Conservation (phyloP, 2,329 filamentous ascomycete genomes). For the Pseudocercospora ulei region DNA sequence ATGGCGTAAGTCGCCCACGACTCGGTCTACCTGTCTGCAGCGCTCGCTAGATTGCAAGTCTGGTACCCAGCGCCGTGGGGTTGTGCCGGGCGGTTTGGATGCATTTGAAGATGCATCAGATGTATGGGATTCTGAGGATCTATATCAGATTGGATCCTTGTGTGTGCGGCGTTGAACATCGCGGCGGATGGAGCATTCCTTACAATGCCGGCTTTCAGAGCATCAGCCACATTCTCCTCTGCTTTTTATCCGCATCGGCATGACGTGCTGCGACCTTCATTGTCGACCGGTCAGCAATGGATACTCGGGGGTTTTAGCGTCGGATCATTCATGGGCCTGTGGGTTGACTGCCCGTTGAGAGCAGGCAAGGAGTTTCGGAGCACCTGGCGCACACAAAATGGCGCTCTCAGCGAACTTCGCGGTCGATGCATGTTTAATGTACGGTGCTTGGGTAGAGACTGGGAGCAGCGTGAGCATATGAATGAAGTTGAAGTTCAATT, state of each 20-base stretch:
- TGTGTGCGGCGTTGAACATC: slow-evolving; percentile 19
- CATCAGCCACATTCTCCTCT: slow-evolving; percentile 4
- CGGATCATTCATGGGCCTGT: slow-evolving; percentile 8
- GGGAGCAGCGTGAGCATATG: slow-evolving; percentile 20
- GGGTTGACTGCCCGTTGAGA: slow-evolving; percentile 9
- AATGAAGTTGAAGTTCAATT: slow-evolving; percentile 5
- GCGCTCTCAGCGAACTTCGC: slow-evolving; percentile 7
- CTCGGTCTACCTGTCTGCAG: slow-evolving; percentile 11
- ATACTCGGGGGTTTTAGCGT: slow-evolving; percentile 11
- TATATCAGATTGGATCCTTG: slow-evolving; percentile 11
- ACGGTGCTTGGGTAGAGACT: slow-evolving; percentile 13
- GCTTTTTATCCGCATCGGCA: slow-evolving; percentile 11
- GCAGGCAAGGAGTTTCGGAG: slow-evolving; percentile 11
- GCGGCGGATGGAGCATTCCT: slow-evolving; percentile 14
- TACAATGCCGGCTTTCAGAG: slow-evolving; percentile 5
- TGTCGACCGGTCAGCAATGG: slow-evolving; percentile 11
- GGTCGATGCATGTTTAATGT: slow-evolving; percentile 9
- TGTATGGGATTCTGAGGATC: slow-evolving; percentile 15
- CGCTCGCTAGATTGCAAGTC: slow-evolving; percentile 18
- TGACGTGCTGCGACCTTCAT: slow-evolving; percentile 9
- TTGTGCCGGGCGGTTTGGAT: slow-evolving; percentile 9
- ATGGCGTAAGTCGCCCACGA: slow-evolving; percentile 11
- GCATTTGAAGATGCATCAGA: slow-evolving; percentile 17
- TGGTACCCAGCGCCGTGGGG: slow-evolving; percentile 10
- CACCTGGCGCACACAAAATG: slow-evolving; percentile 2